Base-by-base conservation (phyloP, 768 basidiomycete genomes). In the Xerocomus potaroensis region DNA sequence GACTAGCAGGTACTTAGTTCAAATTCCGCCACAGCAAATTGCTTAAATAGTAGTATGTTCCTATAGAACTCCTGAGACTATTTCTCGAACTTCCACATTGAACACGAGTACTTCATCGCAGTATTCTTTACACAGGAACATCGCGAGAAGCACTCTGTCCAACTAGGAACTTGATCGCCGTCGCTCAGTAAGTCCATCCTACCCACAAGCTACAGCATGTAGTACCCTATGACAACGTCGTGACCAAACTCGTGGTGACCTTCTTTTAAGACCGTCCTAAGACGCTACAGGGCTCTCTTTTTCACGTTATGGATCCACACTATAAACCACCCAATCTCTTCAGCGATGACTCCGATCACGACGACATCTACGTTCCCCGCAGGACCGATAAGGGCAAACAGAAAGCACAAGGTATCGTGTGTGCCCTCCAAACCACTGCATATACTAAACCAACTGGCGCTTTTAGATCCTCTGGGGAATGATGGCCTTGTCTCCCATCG, bases 371-470 rank as follows among this genome's bases (percentile, higher is more conserved):
- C 19, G 9, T 37, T 50, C 30, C 59, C 14, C 41, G 15, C 8
- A 48, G 18, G 21, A 8, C 43, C 15, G 58, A 59, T 38, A 59
- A 59, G 31, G 59, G 59, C 5, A 58, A 59, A 33, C 43, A 14
- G 44, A 59, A 50, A 34, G 59, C 52, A 0, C 43, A 55, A 24
- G 59, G 58, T 55, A 11, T 19, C 45, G 37, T 15, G 36, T 19
- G 8, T 19, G n/a, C 10, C 1, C 5, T 35, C 19, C 0, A 18
- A 24, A 5, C 4, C 11, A 2, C n/a, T 15, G 6, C 21, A 22
- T 16, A 12, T 4, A 14, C 29, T 41, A n/a, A 53, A 1, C 7
- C n/a, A 2, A 4, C 14, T 11, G 34, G n/a, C 15, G 4, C 18
- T 15, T 27, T 45, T 16, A 61, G 57, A 54, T 3, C 48, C 50